Conservation (phyloP, 371 early-diverging fungal genomes). For the Thermomucor indicae-seudaticae region DNA sequence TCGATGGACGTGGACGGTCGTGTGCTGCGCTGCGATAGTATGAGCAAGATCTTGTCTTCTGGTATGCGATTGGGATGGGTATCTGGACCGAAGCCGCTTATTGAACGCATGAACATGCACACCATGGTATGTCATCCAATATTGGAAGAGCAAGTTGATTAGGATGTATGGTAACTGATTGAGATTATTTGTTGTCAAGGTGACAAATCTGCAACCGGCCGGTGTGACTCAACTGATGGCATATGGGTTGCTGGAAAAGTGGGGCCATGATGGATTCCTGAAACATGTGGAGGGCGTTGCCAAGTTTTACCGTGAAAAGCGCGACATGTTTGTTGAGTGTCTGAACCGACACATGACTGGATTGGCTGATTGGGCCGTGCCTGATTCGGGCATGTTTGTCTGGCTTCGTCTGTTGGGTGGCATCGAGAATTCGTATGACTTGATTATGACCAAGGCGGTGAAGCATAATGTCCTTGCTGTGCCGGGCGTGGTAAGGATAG, state of each 20-base stretch:
- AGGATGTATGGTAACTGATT: too few relatives aligned
- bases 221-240: conserved; percentile 68
- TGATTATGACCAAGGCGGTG: conserved; percentile 63
- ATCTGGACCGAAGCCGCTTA: conserved; percentile 64
- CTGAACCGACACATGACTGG: conserved; percentile 57
- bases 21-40: conserved; percentile 80
- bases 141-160: too few relatives aligned
- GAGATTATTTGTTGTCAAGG: conserved; percentile 9
- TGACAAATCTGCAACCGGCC: conserved; percentile 73
- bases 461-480: conserved; percentile 70
- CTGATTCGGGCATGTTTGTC: conserved; percentile 79
- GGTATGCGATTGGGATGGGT: conserved; percentile 81
- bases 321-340: conserved; percentile 56
- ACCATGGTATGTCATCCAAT: conserved; percentile 53
- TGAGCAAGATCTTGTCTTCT: conserved; percentile 76
- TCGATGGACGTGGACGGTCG: conserved; percentile 77
- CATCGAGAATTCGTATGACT: conserved; percentile 58
- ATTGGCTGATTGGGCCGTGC: conserved; percentile 64
- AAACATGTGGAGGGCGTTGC: conserved; percentile 58
- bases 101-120: conserved; percentile 70
- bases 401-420: conserved; percentile 69
- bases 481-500: conserved; percentile 55
- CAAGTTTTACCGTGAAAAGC: conserved; percentile 55
- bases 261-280: conserved; percentile 66
- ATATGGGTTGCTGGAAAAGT: conserved; percentile 52